Base-by-base conservation (phyloP, 176 grass and related monocot species). In the Oryza nivara region DNA sequence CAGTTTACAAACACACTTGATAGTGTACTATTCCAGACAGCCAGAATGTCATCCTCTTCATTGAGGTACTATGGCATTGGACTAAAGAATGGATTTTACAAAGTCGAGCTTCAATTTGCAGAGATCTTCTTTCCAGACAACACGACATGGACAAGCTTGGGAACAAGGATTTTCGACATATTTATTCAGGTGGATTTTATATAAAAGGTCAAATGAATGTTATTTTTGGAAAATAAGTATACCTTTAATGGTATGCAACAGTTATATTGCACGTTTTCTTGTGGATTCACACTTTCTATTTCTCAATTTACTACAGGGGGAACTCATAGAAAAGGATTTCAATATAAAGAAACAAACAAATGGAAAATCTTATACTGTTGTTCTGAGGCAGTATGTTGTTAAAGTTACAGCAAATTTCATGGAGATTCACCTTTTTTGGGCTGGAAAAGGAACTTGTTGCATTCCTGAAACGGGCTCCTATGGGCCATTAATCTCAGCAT, bases 51-150 rank as follows among this genome's bases (percentile, higher is more conserved):
- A 65, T 68, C 90, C 44, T 92, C 90, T 44, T 83, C 90, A 26
- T 43, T 89, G 38, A 78, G 90, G 80, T 92, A 92, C 54, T 92
- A 92, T 10, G 90, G 90, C 13, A 76, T 92, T 23, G 90, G 90
- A n/a, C 90, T 92, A 63, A 28, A 89, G 76, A 92, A 92, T 86
- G 90, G 90, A 23, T 80, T 70, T 72, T 92, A 92, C 52, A 85
- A 66, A 4, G 80, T 92, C 35, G 81, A 26, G 4, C 84, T 92
- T 17, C 87, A 90, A 43, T 92, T 90, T 15, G 43, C 91, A 48
- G 91, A 92, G 72, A 82, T 73, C 16, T 19, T 3, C 2, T 88
- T 74, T 43, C 36, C 47, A 7, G 65, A 86, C 36, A 19, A 56
- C 16, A 16, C 17, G 51, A 56, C 51, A 4, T 56, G 51, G 51